A percentile compares a stretch with the other conserved stretches of the same genome.
phyloP scores from a whole-genome alignment of 2,329 filamentous ascomycete species.

The Colletotrichum sp. region DNA sequence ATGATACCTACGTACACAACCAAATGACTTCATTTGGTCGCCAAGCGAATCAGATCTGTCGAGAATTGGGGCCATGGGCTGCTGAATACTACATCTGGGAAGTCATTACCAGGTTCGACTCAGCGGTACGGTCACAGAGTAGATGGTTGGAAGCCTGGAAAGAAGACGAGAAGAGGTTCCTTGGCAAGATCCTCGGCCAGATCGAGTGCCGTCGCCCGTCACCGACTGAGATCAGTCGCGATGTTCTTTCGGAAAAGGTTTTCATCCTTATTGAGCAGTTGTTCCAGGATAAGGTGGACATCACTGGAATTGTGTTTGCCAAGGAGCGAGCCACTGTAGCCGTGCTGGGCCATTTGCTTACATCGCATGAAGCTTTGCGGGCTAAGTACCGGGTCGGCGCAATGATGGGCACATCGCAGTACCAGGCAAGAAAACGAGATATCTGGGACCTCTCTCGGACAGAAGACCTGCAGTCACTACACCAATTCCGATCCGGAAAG shows the following conservation, averaged over 20 bases:
- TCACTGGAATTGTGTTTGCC: conserved; percentile 71
- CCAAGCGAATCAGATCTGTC: conserved; percentile 54
- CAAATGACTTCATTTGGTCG: conserved; percentile 62
- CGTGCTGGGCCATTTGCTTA: conserved; percentile 64
- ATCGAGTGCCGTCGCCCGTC: conserved; percentile 32
- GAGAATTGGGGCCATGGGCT: conserved; percentile 71
- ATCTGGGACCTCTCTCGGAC: conserved; percentile 42
- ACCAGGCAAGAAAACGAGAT: conserved; percentile 38
- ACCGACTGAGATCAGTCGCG: conserved; percentile 19
- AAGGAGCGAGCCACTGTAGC: conserved; percentile 65
- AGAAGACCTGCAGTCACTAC: conserved; percentile 36
- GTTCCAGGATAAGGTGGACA: conserved; percentile 41
- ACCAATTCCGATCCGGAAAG: conserved; percentile 58
- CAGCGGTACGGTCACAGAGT: conserved; percentile 24
- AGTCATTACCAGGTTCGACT: conserved; percentile 43
- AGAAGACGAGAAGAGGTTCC: conserved; percentile 59
- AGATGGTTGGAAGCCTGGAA: conserved; percentile 45
- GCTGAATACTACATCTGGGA: conserved; percentile 68
- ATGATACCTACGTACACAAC: conserved; percentile 55
- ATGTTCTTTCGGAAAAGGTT: conserved; percentile 62
- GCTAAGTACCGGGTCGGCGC: conserved; percentile 53
- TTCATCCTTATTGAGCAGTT: conserved; percentile 58
- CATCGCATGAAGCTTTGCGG: conserved; percentile 52
- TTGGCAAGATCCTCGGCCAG: conserved; percentile 50
- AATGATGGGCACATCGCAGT: conserved; percentile 59